phyloP scores from a whole-genome alignment of 768 basidiomycete genomes.

The Lactifluus hygrophoroides region DNA sequence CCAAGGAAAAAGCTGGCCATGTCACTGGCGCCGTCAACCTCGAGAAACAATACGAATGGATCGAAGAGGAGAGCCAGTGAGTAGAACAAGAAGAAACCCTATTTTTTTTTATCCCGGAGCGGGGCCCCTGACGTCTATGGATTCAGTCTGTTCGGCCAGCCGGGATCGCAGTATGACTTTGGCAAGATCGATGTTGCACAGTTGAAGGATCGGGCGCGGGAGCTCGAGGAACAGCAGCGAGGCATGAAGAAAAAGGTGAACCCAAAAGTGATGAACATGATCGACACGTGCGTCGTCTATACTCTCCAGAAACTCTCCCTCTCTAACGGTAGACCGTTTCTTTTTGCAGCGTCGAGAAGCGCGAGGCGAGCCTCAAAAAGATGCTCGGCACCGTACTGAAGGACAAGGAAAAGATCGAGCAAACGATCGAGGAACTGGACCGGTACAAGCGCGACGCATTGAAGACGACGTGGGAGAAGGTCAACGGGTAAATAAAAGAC shows the following conservation, averaged over 20 bases:
- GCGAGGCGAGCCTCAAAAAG: constrained; percentile 77
- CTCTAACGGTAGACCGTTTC: no score
- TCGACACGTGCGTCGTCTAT: constrained; percentile 61
- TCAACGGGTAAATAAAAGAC: constrained; percentile 52
- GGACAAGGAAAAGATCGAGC: constrained; percentile 93
- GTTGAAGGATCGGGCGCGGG: constrained; percentile 55
- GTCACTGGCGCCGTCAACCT: constrained; percentile 46
- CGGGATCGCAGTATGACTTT: constrained; percentile 79
- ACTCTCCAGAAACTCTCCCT: not conserved
- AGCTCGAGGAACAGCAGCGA: constrained; percentile 70
- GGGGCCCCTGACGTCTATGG: not conserved
- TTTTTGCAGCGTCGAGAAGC: constrained; percentile 79
- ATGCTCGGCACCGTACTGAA: constrained; percentile 82
- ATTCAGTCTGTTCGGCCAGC: constrained; percentile 60
- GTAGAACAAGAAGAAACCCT: no score
- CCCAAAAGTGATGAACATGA: constrained; percentile 91
- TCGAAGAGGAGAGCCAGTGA: constrained; percentile 77
- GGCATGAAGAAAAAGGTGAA: constrained; percentile 95
- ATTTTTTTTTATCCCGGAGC: no score
- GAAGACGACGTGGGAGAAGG: constrained; percentile 93
- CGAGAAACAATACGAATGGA: constrained; percentile 87
- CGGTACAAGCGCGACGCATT: constrained; percentile 90
- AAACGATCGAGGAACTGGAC: constrained; percentile 88
- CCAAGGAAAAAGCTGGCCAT: constrained; percentile 56
- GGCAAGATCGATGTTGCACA: constrained; percentile 47